Evolutionary conservation across 2,329 filamentous ascomycete species (phyloP), one percentile per base, ranked within the genome.

Genomic region (Pseudogymnoascus sp.): DNA sequence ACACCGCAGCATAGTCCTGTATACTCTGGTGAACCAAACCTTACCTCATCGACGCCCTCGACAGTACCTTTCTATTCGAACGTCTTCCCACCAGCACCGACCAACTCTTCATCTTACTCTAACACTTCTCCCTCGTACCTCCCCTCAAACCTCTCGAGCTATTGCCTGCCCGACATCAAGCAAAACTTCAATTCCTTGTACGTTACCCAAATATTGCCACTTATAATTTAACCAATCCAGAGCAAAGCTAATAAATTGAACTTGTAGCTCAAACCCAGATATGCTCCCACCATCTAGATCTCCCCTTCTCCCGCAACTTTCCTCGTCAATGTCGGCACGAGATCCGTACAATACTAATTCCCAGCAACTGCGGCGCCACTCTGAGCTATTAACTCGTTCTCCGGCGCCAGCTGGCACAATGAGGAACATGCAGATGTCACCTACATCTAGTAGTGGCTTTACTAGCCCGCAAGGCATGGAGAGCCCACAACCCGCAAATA

Each of bases 91-190:
- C 66, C 68, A 38, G 68, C 62, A 44, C 64, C 73, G 66, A 73
- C 65, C 67, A 68, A 70, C 59, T 68, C 71, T 61, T 67, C 70
- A 62, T 73, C 71, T 65, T 65, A 71, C 18, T 70, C 69, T 65
- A 68, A 69, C 59, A 65, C 68, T 23, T 70, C 65, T 61, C 67
- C 66, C 28, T 70, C 71, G 66, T 75, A 69, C 67, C 67, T 69
- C 59, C 69, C 70, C 44, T 38, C 56, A 36, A 67, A 63, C 65
- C 62, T 67, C 7, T 69, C 69, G n/a, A 40, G 69, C 16, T 71
- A 70, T 66, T 71, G 71, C 63, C 71, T 73, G 69, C 69, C 71
- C 62, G 73, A 75, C 66, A 66, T 73, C 59, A 74, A 74, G 64
- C 72, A 72, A 63, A 68, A 70, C 60, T 62, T 72, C 60, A 62